Evolutionary conservation across 208 protist genomes (phyloP).

Genomic region (Leishmania aethiopica): DNA sequence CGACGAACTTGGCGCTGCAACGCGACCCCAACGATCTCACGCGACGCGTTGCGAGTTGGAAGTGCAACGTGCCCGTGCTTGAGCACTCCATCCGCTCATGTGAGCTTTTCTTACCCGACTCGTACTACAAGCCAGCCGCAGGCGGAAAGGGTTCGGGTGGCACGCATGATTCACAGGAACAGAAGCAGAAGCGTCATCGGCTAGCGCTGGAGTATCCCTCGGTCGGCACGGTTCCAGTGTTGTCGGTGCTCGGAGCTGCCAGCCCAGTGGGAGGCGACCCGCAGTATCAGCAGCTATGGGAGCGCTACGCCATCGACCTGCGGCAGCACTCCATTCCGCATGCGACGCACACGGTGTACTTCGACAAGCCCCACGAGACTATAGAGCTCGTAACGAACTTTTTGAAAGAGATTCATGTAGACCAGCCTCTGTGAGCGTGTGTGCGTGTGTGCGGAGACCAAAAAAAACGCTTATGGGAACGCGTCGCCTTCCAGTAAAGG

Average conservation of each 20-base stretch:
- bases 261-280: constrained; percentile 46
- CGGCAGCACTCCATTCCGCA: constrained; percentile 50
- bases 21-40: constrained; percentile 9
- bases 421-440: not conserved
- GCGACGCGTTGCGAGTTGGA: constrained; percentile 34
- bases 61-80: constrained; percentile 56
- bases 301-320: constrained; percentile 25
- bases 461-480: too few species aligned
- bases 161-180: not conserved
- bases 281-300: constrained; percentile 32
- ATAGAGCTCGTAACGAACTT: constrained; percentile 32
- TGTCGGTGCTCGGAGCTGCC: constrained; percentile 52
- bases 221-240: constrained; percentile 33
- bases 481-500: not conserved
- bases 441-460: not conserved
- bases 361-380: constrained; percentile 49
- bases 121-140: constrained; percentile 16
- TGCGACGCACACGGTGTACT: constrained; percentile 65
- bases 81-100: constrained; percentile 35
- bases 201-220: not conserved
- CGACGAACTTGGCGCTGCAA: constrained; percentile 55
- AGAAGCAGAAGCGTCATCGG: not conserved
- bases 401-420: constrained; percentile 15
- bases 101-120: constrained; percentile 46
- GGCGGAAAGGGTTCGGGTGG: not conserved